A percentile compares a stretch with the other conserved stretches of the same genome.
Evolutionary conservation across 352 stramenopile species (phyloP).

Genomic region (Blastocystis sp.): DNA sequence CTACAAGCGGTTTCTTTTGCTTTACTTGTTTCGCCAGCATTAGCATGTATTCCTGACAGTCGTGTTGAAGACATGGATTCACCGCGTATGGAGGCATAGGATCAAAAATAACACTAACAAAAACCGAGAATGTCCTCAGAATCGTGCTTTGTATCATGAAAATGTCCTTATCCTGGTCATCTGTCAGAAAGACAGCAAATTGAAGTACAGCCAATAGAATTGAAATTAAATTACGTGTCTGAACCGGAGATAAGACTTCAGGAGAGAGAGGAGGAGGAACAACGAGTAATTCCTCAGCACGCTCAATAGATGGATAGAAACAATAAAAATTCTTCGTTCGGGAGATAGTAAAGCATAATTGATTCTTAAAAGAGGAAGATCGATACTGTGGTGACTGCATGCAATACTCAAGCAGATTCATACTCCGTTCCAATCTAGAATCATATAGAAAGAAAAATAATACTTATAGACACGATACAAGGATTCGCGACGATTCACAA

Average conservation of each 20-base stretch:
- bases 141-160: not conserved
- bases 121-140: not conserved
- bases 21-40: too few relatives aligned
- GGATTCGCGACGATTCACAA: not conserved
- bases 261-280: not conserved
- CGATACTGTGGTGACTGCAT: not conserved
- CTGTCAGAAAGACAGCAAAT: not conserved
- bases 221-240: not conserved
- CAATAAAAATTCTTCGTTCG: too few relatives aligned
- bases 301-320: too few relatives aligned
- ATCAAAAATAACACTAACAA: not conserved
- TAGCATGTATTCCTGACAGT: not conserved
- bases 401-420: not conserved
- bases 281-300: not conserved
- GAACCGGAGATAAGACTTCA: not conserved
- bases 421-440: not conserved
- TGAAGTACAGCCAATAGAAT: not conserved
- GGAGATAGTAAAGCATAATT: too few relatives aligned
- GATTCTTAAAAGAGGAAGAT: not conserved
- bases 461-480: not conserved
- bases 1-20: too few relatives aligned
- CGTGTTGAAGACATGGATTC: not conserved
- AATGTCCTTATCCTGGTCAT: not conserved
- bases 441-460: not conserved
- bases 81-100: not conserved